Evolutionary conservation across 352 stramenopile species (phyloP).

Genomic region (Globisporangium alternatum): DNA sequence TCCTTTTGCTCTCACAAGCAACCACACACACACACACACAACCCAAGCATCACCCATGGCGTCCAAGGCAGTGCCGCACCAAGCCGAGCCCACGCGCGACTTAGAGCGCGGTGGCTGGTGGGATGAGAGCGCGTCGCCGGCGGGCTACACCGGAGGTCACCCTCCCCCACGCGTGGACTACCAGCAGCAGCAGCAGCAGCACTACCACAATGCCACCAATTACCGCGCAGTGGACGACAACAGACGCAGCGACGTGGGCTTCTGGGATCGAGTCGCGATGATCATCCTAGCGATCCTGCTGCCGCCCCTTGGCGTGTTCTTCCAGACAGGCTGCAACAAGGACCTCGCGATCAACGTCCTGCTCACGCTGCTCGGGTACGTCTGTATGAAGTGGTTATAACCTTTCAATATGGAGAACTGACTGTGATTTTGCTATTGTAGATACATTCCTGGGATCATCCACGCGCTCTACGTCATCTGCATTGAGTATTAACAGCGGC

Average conservation of each 20-base stretch:
- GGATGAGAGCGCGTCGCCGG: constrained; percentile 11
- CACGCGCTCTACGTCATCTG: constrained; percentile 48
- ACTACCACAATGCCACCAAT: constrained; percentile 12
- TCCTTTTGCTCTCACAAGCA: not conserved
- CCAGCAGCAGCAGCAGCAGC: not conserved
- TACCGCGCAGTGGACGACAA: too few relatives aligned
- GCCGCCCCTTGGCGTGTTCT: constrained; percentile 34
- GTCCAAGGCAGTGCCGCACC: not conserved
- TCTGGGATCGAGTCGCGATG: constrained; percentile 57
- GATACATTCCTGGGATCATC: constrained; percentile 67
- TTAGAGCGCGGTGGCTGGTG: constrained; percentile 3
- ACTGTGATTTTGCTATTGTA: constrained; percentile 12
- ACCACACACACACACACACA: not conserved
- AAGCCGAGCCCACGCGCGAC: not conserved
- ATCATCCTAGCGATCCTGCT: constrained; percentile 41
- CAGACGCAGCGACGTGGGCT: constrained; percentile 15
- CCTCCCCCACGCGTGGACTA: not conserved
- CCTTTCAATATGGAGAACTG: not conserved
- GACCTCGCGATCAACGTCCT: constrained; percentile 68
- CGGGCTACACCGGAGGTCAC: not conserved
- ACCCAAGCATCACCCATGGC: not conserved
- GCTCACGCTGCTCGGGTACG: constrained; percentile 54
- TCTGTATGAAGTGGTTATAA: not conserved
- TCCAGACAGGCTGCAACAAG: constrained; percentile 35
- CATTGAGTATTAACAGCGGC: too few relatives aligned